Percentiles rank a stretch among this genome's conserved stretches.
phyloP scores from a whole-genome alignment of 2,329 filamentous ascomycete genomes.

The Colletotrichum eremochloae region DNA sequence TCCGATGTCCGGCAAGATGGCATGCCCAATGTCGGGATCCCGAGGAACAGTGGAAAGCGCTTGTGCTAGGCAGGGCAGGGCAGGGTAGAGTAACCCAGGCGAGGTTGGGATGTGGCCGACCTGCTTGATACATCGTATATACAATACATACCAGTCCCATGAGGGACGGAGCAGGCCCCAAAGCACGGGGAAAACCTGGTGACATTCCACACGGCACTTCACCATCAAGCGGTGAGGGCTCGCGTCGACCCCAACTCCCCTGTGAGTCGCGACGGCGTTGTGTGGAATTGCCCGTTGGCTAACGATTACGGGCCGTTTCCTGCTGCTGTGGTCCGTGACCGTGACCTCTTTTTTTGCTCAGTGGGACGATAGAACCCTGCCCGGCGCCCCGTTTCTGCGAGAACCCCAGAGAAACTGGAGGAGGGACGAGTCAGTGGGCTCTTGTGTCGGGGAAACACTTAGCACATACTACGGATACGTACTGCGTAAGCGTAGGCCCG shows the following conservation, averaged over 20 bases:
- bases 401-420: conserved; percentile 25
- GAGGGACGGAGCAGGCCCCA: conserved; percentile 20
- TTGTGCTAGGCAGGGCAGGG: neutral
- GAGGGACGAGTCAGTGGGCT: conserved; percentile 32
- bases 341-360: neutral
- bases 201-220: conserved; percentile 35
- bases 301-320: conserved; percentile 40
- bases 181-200: conserved; percentile 27
- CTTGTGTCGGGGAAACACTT: neutral
- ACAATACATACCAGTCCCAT: conserved; percentile 2
- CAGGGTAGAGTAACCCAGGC: conserved; percentile 1
- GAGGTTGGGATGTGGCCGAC: conserved; percentile 24
- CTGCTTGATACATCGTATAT: neutral
- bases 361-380: conserved; percentile 3
- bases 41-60: conserved; percentile 13
- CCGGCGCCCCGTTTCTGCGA: conserved; percentile 28
- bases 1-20: conserved; percentile 2
- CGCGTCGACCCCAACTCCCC: conserved; percentile 16
- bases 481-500: neutral
- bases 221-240: conserved; percentile 41
- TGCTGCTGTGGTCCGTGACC: conserved; percentile 28
- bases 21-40: conserved; percentile 20
- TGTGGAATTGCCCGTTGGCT: conserved; percentile 38
- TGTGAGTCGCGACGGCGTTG: conserved; percentile 10
- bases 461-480: too few species aligned